Conservation (phyloP, 176 grass and related monocot species). For the Sorghum bicolor region DNA sequence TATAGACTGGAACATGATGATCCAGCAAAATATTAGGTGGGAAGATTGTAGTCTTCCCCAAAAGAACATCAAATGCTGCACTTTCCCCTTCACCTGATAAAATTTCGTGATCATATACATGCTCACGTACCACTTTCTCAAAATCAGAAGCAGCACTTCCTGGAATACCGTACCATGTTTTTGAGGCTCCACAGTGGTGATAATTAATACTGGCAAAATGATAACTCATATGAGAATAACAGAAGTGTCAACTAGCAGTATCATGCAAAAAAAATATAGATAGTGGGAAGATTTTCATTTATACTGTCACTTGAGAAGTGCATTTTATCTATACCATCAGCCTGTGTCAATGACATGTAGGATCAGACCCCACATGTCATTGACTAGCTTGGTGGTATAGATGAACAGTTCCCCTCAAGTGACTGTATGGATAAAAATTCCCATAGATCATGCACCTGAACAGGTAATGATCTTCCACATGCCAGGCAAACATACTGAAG, state of each 20-base stretch:
- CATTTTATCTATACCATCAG: not conserved
- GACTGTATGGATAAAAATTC: not conserved
- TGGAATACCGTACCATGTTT: constrained; percentile 94
- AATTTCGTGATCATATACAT: constrained; percentile 79
- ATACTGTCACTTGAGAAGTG: not conserved
- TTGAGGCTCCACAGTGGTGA: constrained; percentile 94
- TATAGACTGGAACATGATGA: constrained; percentile 80
- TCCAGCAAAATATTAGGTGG: constrained; percentile 86
- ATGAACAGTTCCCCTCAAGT: not conserved
- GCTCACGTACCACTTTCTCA: constrained; percentile 70
- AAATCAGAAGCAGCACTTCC: constrained; percentile 85
- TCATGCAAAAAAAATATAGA: not conserved
- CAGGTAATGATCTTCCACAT: constrained; percentile 97
- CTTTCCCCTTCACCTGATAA: constrained; percentile 73
- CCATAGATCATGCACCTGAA: constrained; percentile 60
- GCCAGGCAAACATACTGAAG: constrained; percentile 99
- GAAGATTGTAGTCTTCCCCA: constrained; percentile 97
- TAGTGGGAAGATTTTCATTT: constrained; percentile 5
- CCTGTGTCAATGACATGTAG: not conserved
- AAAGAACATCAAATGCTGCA: constrained; percentile 90
- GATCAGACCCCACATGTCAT: not conserved
- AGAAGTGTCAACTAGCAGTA: constrained; percentile 9
- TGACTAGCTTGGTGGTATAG: not conserved
- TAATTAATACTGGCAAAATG: constrained; percentile 77
- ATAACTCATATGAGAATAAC: constrained; percentile 28